Base-by-base conservation (phyloP, 345 rosid species). In the Trapa incisa region DNA sequence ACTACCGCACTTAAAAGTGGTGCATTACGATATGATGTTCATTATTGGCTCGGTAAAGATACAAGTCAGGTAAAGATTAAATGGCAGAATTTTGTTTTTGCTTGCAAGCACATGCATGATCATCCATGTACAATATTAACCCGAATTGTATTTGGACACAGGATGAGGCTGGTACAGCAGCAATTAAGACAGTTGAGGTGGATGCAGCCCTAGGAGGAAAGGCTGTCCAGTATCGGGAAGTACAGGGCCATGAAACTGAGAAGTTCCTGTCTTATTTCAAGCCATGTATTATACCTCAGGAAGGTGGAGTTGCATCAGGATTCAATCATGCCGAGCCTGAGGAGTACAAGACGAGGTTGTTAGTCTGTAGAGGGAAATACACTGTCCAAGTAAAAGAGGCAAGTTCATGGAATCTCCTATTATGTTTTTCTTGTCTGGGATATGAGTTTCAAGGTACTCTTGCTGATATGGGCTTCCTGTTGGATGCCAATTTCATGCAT, bases 171-270 rank as follows among this genome's bases (percentile, higher is more conserved):
- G 98, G 98, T 79, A 73, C 83, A 57, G 96, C 94, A 67, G 96
- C 96, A 47, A 71, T 89, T 70, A 89, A 81, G 85, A 87, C 97
- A 38, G 89, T 95, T 74, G 99, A 95, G 69, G 79, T 95, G 66
- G 99, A 95, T 85, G 97, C 96, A 61, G 92, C 92, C 22, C 94
- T 95, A 70, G 99, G 99, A 65, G 99, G 99, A 56, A 94, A 94
- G 72, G 99, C 96, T 64, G 97, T 91, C 70, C 99, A 95, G 75
- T 95, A 91, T 80, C 94, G 98, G 76, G 99, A 95, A 84, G 83
- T 82, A 35, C 99, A 95, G 69, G 96, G 98, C 68, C 92, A 91
- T 13, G 99, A 95, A 78, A 85, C 96, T 0, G 98, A 89, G 74
- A 95, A 87, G 80, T 95, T 95, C 69, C 79, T 91, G 54, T 95